Evolutionary conservation across 345 rosid species (phyloP).

Genomic region (Sapria himalayana): DNA sequence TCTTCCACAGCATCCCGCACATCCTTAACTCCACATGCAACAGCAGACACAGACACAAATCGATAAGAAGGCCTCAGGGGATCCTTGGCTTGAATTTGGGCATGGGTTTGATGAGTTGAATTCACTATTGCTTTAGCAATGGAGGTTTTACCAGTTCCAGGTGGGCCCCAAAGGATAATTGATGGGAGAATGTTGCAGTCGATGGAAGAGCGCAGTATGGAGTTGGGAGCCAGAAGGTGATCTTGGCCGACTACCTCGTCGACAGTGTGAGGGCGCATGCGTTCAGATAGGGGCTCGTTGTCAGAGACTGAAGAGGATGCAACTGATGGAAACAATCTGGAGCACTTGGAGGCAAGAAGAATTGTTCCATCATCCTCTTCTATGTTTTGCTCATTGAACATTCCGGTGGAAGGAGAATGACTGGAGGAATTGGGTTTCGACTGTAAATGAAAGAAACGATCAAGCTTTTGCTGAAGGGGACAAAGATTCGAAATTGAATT

Average conservation of each 20-base stretch:
- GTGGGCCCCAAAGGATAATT: slow-evolving; percentile 67
- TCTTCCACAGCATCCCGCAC: slow-evolving; percentile 53
- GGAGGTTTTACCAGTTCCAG: slow-evolving; percentile 83
- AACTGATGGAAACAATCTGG: slow-evolving; percentile 5
- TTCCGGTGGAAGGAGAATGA: slow-evolving; percentile 2
- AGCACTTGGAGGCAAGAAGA: slow-evolving; percentile 20
- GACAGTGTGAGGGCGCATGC: slow-evolving; percentile 61
- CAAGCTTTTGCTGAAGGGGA: slow-evolving; percentile 27
- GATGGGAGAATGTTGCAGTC: slow-evolving; percentile 44
- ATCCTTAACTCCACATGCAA: slow-evolving; percentile 60
- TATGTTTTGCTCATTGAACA: slow-evolving; percentile 2
- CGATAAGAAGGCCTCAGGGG: slow-evolving; percentile 17
- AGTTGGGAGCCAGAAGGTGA: slow-evolving; percentile 30
- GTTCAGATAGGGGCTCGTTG: slow-evolving; percentile 41
- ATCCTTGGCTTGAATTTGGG: no score
- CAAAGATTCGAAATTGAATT: slow-evolving; percentile 3
- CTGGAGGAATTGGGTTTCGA: slow-evolving; percentile 13
- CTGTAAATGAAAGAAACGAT: slow-evolving; percentile 25
- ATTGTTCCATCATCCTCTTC: not conserved
- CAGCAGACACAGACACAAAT: slow-evolving; percentile 46
- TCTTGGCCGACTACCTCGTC: slow-evolving; percentile 67
- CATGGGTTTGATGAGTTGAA: slow-evolving; percentile 19
- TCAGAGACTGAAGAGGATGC: not conserved
- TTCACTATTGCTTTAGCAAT: slow-evolving; percentile 42
- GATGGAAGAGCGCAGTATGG: slow-evolving; percentile 41